Base-by-base conservation (phyloP, 2,329 filamentous ascomycete species). In the Colletotrichum theobromicola region DNA sequence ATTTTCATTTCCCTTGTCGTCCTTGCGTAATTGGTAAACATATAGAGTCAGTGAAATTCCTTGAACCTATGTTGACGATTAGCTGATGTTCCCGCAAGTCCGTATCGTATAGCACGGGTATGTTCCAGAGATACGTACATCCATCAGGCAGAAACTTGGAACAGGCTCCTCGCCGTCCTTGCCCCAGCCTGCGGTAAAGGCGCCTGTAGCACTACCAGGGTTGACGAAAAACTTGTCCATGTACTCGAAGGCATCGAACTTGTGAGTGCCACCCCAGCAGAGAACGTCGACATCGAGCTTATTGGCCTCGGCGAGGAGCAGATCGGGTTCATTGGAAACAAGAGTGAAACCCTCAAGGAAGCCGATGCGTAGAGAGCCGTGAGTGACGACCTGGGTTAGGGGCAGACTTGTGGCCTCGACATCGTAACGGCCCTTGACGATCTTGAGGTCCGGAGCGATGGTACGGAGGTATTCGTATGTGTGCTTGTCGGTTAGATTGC, bases 131-230 rank as follows among this genome's bases (percentile, higher is more conserved):
- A 69, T 60, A 93, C 95, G 87, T 84, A 98, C 96, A 90, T 98
- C 96, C 96, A 98, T 98, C 83, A 98, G 86, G 81, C 97, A 98
- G 85, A 98, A 98, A 83, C 95, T 98, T 30, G 96, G 96, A 71
- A 93, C 93, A 28, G 94, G 94, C 70, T 96, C 94, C 81, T 94
- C 91, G n/a, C 85, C 87, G 53, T 89, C 90, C 66, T 86, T 85
- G 24, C 85, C 86, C 88, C 90, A 92, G 24, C 89, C 88, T 2
- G 89, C 89, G 26, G 89, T 86, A 76, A 91, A 91, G 4, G 91
- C 91, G 12, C 92, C 92, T 7, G 92, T 93, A 28, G 91, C 92
- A 80, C 89, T 93, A 5, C 92, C 92, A 3, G 92, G 92, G 80
- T 93, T 93, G 77, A 93, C 90, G 78, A 93, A 93, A 85, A 93